Base-by-base conservation (phyloP, 2,329 filamentous ascomycete species). In the Ophiocordyceps polyrhachis-furcata region DNA sequence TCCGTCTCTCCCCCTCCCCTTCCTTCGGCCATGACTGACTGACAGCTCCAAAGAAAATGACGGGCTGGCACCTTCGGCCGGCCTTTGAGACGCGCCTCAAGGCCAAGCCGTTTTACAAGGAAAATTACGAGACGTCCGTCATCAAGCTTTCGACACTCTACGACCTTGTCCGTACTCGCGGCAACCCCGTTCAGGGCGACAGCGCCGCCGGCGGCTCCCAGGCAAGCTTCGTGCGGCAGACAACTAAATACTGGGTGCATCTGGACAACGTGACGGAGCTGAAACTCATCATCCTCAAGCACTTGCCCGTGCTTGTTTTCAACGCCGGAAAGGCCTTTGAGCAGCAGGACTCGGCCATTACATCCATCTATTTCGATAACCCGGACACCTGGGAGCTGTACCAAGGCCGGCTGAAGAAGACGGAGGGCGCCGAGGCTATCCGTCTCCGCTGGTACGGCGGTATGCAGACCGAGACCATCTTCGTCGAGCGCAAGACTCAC, bases 231-330 rank as follows among this genome's bases (percentile, higher is more conserved):
- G 79, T 98, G 49, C 83, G 91, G 48, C 85, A 96, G 59, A 98
- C 91, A 1, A 98, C 91, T 29, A 98, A 98, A 64, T 98, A 98
- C 68, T 98, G 91, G 91, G 91, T 98, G 41, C 91, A 98, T 58
- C 85, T 84, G 3, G 91, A 96, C 63, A 98, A 98, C 58, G 91
- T 98, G 54, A 96, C 91, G 5, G 91, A 98, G 66, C 66, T 98
- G 49, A 98, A 98, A 69, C 79, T 98, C 61, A 89, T 98, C 58
- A 88, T 98, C 57, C 70, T 98, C 44, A 96, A 98, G 69, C 91
- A 98, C 67, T 71, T 98, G 49, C 91, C 91, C 0, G 91, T 98
- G 9, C 72, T 98, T 15, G 91, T 98, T 12, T 98, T 96, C 71
- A 98, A 96, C 59, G 74, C 89, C 14, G 93, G 81, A 68, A 98